Evolutionary conservation across 2,329 filamentous ascomycete species (phyloP).

Genomic region (Venturia aucupariae): DNA sequence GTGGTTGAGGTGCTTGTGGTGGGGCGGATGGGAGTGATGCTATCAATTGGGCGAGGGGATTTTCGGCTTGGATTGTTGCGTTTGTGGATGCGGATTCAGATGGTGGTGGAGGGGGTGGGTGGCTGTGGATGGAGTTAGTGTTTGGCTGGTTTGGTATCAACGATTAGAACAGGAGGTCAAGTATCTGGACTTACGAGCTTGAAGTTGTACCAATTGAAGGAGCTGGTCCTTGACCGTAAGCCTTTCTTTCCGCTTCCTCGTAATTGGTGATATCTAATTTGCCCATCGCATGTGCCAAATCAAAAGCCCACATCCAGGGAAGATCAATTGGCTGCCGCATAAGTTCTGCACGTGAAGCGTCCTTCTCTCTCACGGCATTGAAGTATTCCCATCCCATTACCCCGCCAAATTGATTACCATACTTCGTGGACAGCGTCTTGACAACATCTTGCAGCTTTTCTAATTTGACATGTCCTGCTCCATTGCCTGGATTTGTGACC

Average conservation of each 20-base stretch:
- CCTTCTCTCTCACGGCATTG: conserved; percentile 47
- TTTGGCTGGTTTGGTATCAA: background rate
- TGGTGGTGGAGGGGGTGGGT: background rate
- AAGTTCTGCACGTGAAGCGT: background rate
- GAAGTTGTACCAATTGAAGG: background rate
- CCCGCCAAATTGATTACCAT: conserved; percentile 58
- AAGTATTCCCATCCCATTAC: conserved; percentile 97
- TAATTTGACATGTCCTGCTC: conserved; percentile 52
- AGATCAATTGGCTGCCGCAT: background rate
- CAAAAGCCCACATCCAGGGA: conserved; percentile 14
- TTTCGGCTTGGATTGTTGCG: background rate
- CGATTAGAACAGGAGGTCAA: too few species aligned
- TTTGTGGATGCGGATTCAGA: background rate
- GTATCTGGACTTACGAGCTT: background rate
- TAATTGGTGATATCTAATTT: conserved; percentile 19
- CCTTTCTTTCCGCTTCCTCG: conserved; percentile 29
- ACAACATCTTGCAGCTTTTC: conserved; percentile 47
- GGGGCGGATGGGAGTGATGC: background rate
- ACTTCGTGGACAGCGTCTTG: conserved; percentile 47
- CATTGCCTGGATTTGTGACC: conserved; percentile 69
- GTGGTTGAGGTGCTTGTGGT: background rate
- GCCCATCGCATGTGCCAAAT: conserved; percentile 21
- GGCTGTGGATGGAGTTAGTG: background rate
- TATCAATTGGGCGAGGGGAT: conserved; percentile 1
- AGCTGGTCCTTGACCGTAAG: conserved; percentile 22